Percentiles rank a stretch among this genome's conserved stretches.
phyloP scores from a whole-genome alignment of 2,329 filamentous ascomycete genomes.

The Fusarium brachygibbosum region DNA sequence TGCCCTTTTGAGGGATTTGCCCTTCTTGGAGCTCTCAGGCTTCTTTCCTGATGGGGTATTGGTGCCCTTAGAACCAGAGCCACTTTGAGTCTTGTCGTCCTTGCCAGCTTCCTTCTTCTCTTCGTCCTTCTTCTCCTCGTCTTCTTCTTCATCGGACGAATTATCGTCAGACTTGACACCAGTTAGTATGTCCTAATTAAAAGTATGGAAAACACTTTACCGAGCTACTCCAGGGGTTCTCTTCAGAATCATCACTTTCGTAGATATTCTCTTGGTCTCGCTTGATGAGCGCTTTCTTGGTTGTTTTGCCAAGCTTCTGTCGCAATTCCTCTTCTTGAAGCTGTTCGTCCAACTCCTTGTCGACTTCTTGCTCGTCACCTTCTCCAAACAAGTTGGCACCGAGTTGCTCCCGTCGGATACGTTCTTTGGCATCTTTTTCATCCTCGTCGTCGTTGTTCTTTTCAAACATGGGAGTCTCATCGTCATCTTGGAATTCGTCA shows the following conservation, averaged over 20 bases:
- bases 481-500: slow-evolving; percentile 88
- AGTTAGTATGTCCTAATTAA: slow-evolving; percentile 38
- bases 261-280: slow-evolving; percentile 90
- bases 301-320: slow-evolving; percentile 79
- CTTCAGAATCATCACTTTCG: slow-evolving; percentile 73
- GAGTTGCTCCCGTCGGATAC: slow-evolving; percentile 85
- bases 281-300: slow-evolving; percentile 85
- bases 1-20: slow-evolving; percentile 80
- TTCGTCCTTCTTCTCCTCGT: slow-evolving; percentile 58
- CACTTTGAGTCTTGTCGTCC: slow-evolving; percentile 67
- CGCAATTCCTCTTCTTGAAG: slow-evolving; percentile 76
- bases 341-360: slow-evolving; percentile 79
- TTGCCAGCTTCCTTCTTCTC: slow-evolving; percentile 57
- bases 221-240: slow-evolving; percentile 58
- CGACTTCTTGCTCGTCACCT: slow-evolving; percentile 77
- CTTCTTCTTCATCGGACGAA: slow-evolving; percentile 55
- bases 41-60: slow-evolving; percentile 67
- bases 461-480: slow-evolving; percentile 82
- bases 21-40: slow-evolving; percentile 61
- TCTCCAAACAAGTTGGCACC: slow-evolving; percentile 85
- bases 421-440: slow-evolving; percentile 76
- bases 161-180: slow-evolving; percentile 63
- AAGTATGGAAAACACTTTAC: slow-evolving; percentile 43
- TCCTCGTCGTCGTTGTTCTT: slow-evolving; percentile 87
- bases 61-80: slow-evolving; percentile 75